These are phyloP conservation scores for Athelia sp. DNA, from an alignment of 1,284 basidiomycete species.

Conservation along the genomic window DNA sequence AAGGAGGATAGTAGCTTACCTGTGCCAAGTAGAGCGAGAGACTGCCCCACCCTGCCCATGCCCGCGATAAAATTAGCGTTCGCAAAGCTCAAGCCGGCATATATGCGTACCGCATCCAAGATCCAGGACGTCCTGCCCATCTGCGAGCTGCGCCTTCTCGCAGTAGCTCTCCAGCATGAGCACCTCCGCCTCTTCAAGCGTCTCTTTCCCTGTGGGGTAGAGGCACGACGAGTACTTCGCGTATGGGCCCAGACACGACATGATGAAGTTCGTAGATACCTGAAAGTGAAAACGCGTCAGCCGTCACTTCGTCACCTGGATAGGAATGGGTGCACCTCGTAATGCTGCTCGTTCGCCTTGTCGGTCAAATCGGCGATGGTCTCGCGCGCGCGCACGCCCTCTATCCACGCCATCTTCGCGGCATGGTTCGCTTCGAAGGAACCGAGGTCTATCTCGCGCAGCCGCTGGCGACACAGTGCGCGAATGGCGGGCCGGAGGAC, in stretches of 20 bases:
- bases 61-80: not conserved
- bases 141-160: slow-evolving; percentile 57
- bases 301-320: not conserved
- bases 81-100: not conserved
- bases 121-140: slow-evolving; percentile 68
- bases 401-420: slow-evolving; percentile 64
- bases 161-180: slow-evolving; percentile 73
- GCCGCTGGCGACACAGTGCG: slow-evolving; percentile 51
- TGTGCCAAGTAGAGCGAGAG: slow-evolving; percentile 66
- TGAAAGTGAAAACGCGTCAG: slow-evolving; percentile 15
- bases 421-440: slow-evolving; percentile 61
- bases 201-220: slow-evolving; percentile 63
- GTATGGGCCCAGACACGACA: slow-evolving; percentile 57
- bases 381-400: slow-evolving; percentile 40
- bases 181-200: slow-evolving; percentile 64
- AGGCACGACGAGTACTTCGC: slow-evolving; percentile 73
- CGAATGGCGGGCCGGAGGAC: slow-evolving; percentile 58
- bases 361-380: slow-evolving; percentile 65
- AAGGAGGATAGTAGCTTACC: slow-evolving; percentile 27
- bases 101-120: slow-evolving; percentile 58
- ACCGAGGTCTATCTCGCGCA: slow-evolving; percentile 58
- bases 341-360: slow-evolving; percentile 78
- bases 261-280: slow-evolving; percentile 66
- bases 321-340: slow-evolving; percentile 48
- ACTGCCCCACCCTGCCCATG: slow-evolving; percentile 61